Percentiles rank a stretch among this genome's conserved stretches.
Evolutionary conservation across 228 moss, liverwort and hornwort genomes (phyloP).

Genomic region (Sphagnum magellanicum): DNA sequence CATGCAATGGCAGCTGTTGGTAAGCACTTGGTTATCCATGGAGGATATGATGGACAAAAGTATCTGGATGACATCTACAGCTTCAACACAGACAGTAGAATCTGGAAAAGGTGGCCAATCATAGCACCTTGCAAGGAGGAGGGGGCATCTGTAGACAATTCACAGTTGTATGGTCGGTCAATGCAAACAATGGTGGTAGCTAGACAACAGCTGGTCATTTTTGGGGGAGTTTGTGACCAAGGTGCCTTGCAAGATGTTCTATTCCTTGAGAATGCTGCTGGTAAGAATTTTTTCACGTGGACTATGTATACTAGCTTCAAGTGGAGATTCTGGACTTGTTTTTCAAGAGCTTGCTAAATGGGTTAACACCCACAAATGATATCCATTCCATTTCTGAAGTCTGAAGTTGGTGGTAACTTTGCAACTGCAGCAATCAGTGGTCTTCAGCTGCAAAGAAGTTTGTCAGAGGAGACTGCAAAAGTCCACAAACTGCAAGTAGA

Average conservation of each 20-base stretch:
- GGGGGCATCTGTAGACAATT: slow-evolving; percentile 8
- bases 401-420: background rate
- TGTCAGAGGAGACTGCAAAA: slow-evolving; percentile 59
- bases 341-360: background rate
- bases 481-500: slow-evolving; percentile 42
- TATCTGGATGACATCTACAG: slow-evolving; percentile 75
- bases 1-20: slow-evolving; percentile 70
- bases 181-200: slow-evolving; percentile 85
- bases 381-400: background rate
- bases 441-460: slow-evolving; percentile 49
- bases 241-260: slow-evolving; percentile 69
- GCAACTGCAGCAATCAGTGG: slow-evolving; percentile 54
- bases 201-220: slow-evolving; percentile 65
- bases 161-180: slow-evolving; percentile 55
- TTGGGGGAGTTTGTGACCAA: slow-evolving; percentile 82
- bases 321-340: too few species aligned
- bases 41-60: slow-evolving; percentile 68
- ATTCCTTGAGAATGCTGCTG: slow-evolving; percentile 85
- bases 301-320: background rate
- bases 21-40: slow-evolving; percentile 72
- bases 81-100: slow-evolving; percentile 53
- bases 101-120: slow-evolving; percentile 68
- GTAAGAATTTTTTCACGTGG: slow-evolving; percentile 14
- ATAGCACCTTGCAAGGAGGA: slow-evolving; percentile 30
- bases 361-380: background rate